Base-by-base conservation (phyloP, 768 basidiomycete genomes). In the Dacryopinax spathularia region DNA sequence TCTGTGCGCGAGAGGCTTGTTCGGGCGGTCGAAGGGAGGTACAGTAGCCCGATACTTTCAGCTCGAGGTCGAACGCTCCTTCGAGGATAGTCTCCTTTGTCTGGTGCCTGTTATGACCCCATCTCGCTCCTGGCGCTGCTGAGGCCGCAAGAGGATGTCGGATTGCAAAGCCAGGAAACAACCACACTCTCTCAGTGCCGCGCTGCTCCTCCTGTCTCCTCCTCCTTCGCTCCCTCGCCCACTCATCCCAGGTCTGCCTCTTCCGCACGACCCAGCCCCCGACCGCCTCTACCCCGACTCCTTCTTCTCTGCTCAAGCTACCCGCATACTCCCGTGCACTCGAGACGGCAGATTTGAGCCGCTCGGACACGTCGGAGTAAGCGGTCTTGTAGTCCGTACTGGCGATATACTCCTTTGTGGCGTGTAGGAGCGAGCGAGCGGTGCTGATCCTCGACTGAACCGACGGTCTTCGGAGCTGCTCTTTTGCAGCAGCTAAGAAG, bases 131-230 rank as follows among this genome's bases (percentile, higher is more conserved):
- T 68, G 16, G 18, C 27, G 60, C 3, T 34, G 36, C 56, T 33
- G 34, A 36, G 34, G 64, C 59, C 25, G 36, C 60, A 12, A 66
- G 72, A 69, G 81, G 83, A 31, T 81, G 74, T 61, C 82, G 77
- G 5, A 81, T 79, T 1, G 89, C 90, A 88, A 89, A 92, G 1
- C 90, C 88, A 3, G 90, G 90, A 73, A 91, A 91, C 25, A 90
- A 69, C 18, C 78, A 76, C 2, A 87, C 69, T 37, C 77, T 76
- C 67, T 87, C 84, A 18, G 70, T 62, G 34, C 69, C 69, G 33
- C 43, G 12, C 68, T 66, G 61, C 68, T 61, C 66, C 66, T 68
- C 65, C 60, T 66, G 59, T 61, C 43, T 18, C 41, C 60, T 72
- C 60, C 70, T 75, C 0, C 83, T 76, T 70, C 80, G 86, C 73